Percentiles rank a stretch among this genome's conserved stretches.
phyloP scores from a whole-genome alignment of 495 filamentous ascomycete genomes.

The Trichocladium uniseriatum region DNA sequence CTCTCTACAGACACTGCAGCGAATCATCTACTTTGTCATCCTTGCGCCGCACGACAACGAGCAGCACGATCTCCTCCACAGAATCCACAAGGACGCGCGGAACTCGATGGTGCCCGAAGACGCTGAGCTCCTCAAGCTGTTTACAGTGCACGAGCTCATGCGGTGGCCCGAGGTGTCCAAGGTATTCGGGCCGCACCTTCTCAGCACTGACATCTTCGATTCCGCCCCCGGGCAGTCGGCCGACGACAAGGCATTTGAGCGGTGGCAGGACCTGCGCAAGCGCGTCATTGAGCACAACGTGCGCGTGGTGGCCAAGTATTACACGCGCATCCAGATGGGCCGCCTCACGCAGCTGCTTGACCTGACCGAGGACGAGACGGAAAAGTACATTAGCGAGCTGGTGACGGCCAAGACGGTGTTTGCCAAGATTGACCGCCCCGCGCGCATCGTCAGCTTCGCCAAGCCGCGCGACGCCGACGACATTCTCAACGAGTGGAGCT shows the following conservation, averaged over 20 bases:
- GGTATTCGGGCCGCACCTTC: slow-evolving; percentile 81
- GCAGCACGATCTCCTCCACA: slow-evolving; percentile 93
- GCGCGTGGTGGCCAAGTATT: slow-evolving; percentile 94
- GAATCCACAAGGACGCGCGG: slow-evolving; percentile 65
- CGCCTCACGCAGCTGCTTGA: slow-evolving; percentile 84
- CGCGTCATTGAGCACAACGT: slow-evolving; percentile 99
- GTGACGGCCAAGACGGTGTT: slow-evolving; percentile 95
- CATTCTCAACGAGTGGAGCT: slow-evolving; percentile 96
- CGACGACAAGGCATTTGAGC: slow-evolving; percentile 66
- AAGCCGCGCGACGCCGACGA: slow-evolving; percentile 94
- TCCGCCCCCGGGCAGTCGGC: slow-evolving; percentile 46
- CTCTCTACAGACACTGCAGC: slow-evolving; percentile 52
- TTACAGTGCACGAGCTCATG: slow-evolving; percentile 95
- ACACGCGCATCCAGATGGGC: slow-evolving; percentile 88
- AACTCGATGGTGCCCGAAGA: slow-evolving; percentile 62
- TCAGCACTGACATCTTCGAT: slow-evolving; percentile 82
- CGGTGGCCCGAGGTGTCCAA: slow-evolving; percentile 89
- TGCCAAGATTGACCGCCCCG: slow-evolving; percentile 93
- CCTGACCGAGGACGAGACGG: slow-evolving; percentile 87
- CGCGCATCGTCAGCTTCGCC: slow-evolving; percentile 82
- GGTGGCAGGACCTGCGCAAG: slow-evolving; percentile 92
- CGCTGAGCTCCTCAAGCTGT: slow-evolving; percentile 74
- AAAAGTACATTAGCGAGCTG: slow-evolving; percentile 92
- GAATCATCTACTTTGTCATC: slow-evolving; percentile 94
- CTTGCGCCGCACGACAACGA: slow-evolving; percentile 97